Evolutionary conservation across 2,329 filamentous ascomycete genomes (phyloP).

Genomic region (Microthyrium microscopicum): DNA sequence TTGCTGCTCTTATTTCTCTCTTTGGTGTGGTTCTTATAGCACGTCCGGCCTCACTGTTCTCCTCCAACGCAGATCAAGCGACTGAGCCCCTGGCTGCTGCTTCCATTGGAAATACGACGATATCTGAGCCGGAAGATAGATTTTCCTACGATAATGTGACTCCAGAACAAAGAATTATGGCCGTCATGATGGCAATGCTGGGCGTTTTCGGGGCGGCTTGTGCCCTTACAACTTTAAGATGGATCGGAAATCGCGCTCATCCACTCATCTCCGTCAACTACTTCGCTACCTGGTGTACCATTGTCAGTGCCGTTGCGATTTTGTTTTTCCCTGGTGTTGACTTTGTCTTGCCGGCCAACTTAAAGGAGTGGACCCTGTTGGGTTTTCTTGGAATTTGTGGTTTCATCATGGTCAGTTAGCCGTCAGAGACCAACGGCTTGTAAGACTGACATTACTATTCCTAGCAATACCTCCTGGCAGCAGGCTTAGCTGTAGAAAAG

Average conservation of each 20-base stretch:
- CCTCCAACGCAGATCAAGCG: conserved; percentile 8
- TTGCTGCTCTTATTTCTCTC: conserved; percentile 59
- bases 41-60: conserved; percentile 44
- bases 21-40: conserved; percentile 73
- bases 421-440: background rate
- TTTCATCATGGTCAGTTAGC: conserved; percentile 45
- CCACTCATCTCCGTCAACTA: conserved; percentile 76
- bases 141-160: conserved; percentile 30
- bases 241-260: conserved; percentile 66
- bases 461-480: conserved; percentile 65
- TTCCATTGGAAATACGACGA: conserved; percentile 16
- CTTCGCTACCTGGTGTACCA: conserved; percentile 53
- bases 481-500: conserved; percentile 57
- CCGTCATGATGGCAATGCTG: conserved; percentile 54
- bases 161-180: conserved; percentile 48
- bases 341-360: conserved; percentile 37
- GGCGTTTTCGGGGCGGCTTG: conserved; percentile 62
- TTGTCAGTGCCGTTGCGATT: conserved; percentile 49
- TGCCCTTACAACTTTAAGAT: conserved; percentile 59
- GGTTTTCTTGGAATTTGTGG: conserved; percentile 54
- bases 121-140: conserved; percentile 10
- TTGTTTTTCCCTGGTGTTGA: conserved; percentile 36
- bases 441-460: background rate
- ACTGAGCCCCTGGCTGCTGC: conserved; percentile 15
- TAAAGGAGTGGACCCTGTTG: conserved; percentile 49